phyloP scores from a whole-genome alignment of 352 stramenopile genomes.

The Pythium folliculosum region DNA sequence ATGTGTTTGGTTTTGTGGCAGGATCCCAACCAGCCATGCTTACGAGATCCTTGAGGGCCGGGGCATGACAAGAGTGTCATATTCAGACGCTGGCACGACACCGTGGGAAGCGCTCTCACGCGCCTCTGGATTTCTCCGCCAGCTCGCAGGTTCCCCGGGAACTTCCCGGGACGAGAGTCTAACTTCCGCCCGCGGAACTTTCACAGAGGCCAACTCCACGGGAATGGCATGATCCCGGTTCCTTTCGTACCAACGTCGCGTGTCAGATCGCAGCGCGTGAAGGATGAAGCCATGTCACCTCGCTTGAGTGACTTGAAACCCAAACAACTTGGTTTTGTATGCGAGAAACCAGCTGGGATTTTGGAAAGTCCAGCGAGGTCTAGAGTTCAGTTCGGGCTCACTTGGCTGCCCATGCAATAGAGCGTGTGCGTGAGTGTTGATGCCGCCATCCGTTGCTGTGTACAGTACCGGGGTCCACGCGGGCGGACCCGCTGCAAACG shows the following conservation, averaged over 20 bases:
- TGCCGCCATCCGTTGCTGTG: slow-evolving; percentile 21
- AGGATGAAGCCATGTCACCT: background rate
- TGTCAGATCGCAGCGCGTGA: background rate
- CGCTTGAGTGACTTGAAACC: background rate
- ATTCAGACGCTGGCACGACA: too few species aligned
- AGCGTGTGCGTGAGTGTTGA: slow-evolving; percentile 12
- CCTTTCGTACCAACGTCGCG: background rate
- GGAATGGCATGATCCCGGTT: slow-evolving; percentile 1
- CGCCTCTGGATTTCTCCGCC: too few species aligned
- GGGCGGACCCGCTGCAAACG: slow-evolving; percentile 11
- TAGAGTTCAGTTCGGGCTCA: slow-evolving; percentile 24
- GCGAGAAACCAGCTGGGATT: slow-evolving; percentile 19
- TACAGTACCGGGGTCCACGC: background rate
- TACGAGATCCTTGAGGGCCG: too few species aligned
- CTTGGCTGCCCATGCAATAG: slow-evolving; percentile 10
- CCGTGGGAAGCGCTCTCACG: too few species aligned
- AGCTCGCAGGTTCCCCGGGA: too few species aligned
- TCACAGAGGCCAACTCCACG: background rate
- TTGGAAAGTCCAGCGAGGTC: slow-evolving; percentile 13
- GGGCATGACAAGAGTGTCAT: too few species aligned
- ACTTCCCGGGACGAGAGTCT: too few species aligned
- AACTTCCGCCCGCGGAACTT: background rate
- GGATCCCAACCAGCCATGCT: too few species aligned
- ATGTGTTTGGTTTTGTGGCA: too few species aligned
- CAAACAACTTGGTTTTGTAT: slow-evolving; percentile 3